Conservation (phyloP, 2,329 filamentous ascomycete genomes). For the Beauveria medogensis region DNA sequence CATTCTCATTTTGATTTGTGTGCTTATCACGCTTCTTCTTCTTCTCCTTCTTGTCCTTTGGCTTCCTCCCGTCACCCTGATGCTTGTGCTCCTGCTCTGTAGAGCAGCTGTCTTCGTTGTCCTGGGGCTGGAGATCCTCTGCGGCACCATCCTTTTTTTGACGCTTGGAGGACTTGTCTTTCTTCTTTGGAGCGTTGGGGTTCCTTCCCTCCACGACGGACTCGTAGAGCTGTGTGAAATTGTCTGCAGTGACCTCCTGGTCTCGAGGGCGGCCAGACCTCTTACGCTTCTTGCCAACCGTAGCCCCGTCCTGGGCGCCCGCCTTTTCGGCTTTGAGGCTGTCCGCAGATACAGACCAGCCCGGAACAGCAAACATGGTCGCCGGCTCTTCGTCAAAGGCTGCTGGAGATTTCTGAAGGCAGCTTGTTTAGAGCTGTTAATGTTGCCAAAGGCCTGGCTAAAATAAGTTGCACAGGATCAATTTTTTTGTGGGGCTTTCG, state of each 20-base stretch:
- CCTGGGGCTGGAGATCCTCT: constrained; percentile 11
- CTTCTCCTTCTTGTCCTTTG: constrained; percentile 31
- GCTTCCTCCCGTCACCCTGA: constrained; percentile 14
- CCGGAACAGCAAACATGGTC: constrained; percentile 83
- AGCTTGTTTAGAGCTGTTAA: not conserved
- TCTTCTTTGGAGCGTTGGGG: constrained; percentile 20
- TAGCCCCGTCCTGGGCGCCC: constrained; percentile 25
- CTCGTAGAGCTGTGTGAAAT: constrained; percentile 73
- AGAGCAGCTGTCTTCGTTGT: constrained; percentile 13
- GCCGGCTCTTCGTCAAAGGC: not conserved
- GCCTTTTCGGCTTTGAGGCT: constrained; percentile 60
- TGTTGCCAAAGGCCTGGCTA: not conserved
- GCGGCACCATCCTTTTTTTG: constrained; percentile 20
- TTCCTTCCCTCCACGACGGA: constrained; percentile 65
- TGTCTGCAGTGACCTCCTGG: constrained; percentile 53
- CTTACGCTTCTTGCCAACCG: constrained; percentile 54
- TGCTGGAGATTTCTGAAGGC: not conserved
- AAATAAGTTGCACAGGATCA: constrained; percentile 8
- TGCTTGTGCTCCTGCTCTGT: constrained; percentile 16
- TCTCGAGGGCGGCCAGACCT: constrained; percentile 20
- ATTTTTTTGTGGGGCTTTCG: constrained; percentile 11
- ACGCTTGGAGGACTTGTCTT: constrained; percentile 24
- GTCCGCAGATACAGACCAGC: constrained; percentile 75
- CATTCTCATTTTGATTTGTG: constrained; percentile 16
- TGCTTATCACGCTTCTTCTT: constrained; percentile 21